Percentiles rank a stretch among this genome's conserved stretches.
Evolutionary conservation across 495 filamentous ascomycete species (phyloP).

Genomic region (Cercophora scortea): DNA sequence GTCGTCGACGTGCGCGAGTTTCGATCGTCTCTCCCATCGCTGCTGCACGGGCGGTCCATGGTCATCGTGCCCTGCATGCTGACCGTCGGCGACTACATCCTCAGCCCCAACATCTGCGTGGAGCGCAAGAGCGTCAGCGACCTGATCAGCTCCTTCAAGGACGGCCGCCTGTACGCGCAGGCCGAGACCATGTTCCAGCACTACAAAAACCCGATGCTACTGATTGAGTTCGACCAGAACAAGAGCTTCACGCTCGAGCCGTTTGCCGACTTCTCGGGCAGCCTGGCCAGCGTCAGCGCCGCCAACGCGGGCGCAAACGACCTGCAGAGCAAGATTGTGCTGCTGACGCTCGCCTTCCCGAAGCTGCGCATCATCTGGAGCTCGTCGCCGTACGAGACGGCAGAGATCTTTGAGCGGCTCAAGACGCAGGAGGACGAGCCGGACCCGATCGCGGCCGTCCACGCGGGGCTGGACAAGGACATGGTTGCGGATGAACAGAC

Average conservation of each 20-base stretch:
- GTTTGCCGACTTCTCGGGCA: conserved; percentile 73
- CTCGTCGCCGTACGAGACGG: conserved; percentile 87
- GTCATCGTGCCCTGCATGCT: conserved; percentile 86
- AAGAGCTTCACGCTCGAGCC: conserved; percentile 95
- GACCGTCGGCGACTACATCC: conserved; percentile 94
- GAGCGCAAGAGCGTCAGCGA: conserved; percentile 92
- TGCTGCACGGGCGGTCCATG: conserved; percentile 81
- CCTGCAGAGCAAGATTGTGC: conserved; percentile 83
- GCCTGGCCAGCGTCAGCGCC: conserved; percentile 43
- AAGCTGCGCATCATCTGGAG: conserved; percentile 88
- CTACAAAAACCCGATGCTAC: conserved; percentile 83
- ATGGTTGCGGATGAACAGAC: conserved; percentile 44
- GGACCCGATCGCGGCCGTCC: conserved; percentile 79
- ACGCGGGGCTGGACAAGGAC: conserved; percentile 66
- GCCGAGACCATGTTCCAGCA: conserved; percentile 89
- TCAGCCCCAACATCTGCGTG: conserved; percentile 82
- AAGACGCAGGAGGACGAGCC: conserved; percentile 86
- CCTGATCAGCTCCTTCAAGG: conserved; percentile 81
- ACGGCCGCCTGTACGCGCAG: conserved; percentile 87
- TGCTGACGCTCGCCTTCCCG: conserved; percentile 89
- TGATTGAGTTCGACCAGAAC: conserved; percentile 97
- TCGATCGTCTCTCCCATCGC: conserved; percentile 81
- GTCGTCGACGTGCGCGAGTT: conserved; percentile 97
- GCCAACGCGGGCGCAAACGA: conserved; percentile 54
- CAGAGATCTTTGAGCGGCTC: conserved; percentile 89